Percentiles rank a stretch among this genome's conserved stretches.
phyloP scores from a whole-genome alignment of 345 rosid genomes.

The Melaleuca quinquenervia region DNA sequence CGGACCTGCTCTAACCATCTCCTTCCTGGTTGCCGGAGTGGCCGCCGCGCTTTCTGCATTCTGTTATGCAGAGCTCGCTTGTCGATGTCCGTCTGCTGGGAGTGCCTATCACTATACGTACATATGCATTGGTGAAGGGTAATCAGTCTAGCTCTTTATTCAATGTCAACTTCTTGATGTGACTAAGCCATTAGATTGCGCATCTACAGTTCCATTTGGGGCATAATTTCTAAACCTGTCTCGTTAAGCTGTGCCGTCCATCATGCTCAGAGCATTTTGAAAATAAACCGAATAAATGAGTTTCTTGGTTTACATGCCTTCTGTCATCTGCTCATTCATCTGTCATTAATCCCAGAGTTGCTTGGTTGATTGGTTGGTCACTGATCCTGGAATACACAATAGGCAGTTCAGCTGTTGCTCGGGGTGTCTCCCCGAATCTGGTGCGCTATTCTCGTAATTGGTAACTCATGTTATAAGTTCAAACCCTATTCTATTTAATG shows the following conservation, averaged over 20 bases:
- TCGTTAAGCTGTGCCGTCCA: background rate
- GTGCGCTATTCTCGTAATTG: background rate
- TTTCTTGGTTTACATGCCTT: background rate
- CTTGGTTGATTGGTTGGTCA: slow-evolving; percentile 98
- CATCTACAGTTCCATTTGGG: background rate
- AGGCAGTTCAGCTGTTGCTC: slow-evolving; percentile 92
- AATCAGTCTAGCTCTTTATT: background rate
- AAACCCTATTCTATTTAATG: background rate
- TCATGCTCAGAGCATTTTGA: background rate
- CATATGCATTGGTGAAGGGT: slow-evolving; percentile 96
- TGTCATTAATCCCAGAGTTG: slow-evolving; percentile 37
- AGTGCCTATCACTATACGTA: slow-evolving; percentile 97
- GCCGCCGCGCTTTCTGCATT: slow-evolving; percentile 94
- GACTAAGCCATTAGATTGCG: background rate
- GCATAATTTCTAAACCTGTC: background rate
- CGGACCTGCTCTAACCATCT: slow-evolving; percentile 89
- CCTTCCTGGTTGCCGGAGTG: slow-evolving; percentile 84
- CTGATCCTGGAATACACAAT: slow-evolving; percentile 87
- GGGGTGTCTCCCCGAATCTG: slow-evolving; percentile 17
- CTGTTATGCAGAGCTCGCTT: slow-evolving; percentile 93
- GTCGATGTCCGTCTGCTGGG: slow-evolving; percentile 97
- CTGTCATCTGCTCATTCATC: background rate
- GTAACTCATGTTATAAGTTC: background rate
- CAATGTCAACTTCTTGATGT: background rate
- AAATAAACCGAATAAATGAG: background rate